Conservation (phyloP, 257 asterid species). For the Agastache rugosa region DNA sequence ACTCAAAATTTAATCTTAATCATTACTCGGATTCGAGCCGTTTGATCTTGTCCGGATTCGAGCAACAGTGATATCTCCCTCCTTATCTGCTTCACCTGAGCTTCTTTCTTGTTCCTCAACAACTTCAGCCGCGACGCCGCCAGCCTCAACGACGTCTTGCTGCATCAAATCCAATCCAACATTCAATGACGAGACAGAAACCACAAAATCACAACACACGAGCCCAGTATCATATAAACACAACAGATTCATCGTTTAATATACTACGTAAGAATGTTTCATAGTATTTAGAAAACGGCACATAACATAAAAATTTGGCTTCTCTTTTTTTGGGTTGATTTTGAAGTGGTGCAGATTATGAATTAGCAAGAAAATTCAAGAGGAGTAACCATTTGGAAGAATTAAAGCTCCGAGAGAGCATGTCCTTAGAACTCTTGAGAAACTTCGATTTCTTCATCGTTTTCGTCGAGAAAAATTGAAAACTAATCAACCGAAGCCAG, state of each 20-base stretch:
- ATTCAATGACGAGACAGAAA: too few relatives aligned
- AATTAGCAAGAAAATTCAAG: background rate
- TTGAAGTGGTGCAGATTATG: background rate
- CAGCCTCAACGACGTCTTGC: slow-evolving; percentile 75
- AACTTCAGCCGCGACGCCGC: slow-evolving; percentile 79
- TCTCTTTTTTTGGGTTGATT: background rate
- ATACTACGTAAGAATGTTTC: background rate
- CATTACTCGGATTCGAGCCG: slow-evolving; percentile 78
- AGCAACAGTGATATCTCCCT: slow-evolving; percentile 77
- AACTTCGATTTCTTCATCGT: slow-evolving; percentile 79
- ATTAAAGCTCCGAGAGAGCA: slow-evolving; percentile 76
- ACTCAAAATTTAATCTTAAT: background rate
- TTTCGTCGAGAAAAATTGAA: background rate
- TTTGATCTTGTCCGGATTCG: slow-evolving; percentile 73
- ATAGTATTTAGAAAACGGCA: background rate
- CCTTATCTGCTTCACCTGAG: slow-evolving; percentile 73
- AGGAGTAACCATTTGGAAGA: slow-evolving; percentile 74
- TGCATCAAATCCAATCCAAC: slow-evolving; percentile 47
- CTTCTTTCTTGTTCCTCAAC: slow-evolving; percentile 81
- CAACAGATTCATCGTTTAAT: background rate
- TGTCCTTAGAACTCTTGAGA: slow-evolving; percentile 66
- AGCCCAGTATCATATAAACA: too few relatives aligned
- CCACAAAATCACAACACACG: too few relatives aligned
- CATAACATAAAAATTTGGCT: background rate
- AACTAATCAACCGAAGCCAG: slow-evolving; percentile 22